Conservation (phyloP, 1,284 basidiomycete genomes). For the Ganoderma sp. region DNA sequence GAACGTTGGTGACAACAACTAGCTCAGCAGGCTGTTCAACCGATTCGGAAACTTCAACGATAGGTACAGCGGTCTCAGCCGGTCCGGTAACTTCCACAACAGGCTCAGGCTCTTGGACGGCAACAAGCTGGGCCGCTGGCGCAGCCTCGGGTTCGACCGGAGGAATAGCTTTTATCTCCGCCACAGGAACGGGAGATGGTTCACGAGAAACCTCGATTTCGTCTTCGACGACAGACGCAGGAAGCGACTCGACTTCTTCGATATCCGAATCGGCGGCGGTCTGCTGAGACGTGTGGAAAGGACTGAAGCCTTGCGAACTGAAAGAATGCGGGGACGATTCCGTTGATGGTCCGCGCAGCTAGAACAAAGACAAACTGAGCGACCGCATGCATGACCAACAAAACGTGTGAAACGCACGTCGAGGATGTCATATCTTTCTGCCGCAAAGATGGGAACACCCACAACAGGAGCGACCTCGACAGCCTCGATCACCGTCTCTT, state of each 20-base stretch:
- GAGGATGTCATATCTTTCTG: conserved; percentile 17
- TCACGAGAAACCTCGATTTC: conserved; percentile 12
- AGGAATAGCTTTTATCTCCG: not conserved
- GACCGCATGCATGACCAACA: not conserved
- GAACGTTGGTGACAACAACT: conserved; percentile 26
- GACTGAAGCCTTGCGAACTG: conserved; percentile 28
- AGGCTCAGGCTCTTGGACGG: conserved; percentile 13
- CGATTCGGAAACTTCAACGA: conserved; percentile 12
- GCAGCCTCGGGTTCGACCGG: conserved; percentile 12
- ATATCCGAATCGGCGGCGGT: conserved; percentile 33
- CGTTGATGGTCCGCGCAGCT: not conserved
- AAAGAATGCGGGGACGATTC: conserved; percentile 8
- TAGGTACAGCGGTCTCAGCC: conserved; percentile 8
- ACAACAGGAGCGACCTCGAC: conserved; percentile 11
- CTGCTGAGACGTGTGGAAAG: conserved; percentile 27
- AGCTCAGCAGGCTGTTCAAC: conserved; percentile 19
- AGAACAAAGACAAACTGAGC: not conserved
- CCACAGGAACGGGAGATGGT: conserved; percentile 7
- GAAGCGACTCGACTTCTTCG: conserved; percentile 30
- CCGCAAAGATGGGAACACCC: conserved; percentile 14
- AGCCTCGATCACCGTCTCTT: conserved; percentile 12
- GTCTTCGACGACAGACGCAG: conserved; percentile 20
- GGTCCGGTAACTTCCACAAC: conserved; percentile 1
- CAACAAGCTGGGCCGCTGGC: not conserved
- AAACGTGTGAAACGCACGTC: conserved; percentile 16